Evolutionary conservation across 2,329 filamentous ascomycete genomes (phyloP).

Genomic region (Parafenestella ontariensis): DNA sequence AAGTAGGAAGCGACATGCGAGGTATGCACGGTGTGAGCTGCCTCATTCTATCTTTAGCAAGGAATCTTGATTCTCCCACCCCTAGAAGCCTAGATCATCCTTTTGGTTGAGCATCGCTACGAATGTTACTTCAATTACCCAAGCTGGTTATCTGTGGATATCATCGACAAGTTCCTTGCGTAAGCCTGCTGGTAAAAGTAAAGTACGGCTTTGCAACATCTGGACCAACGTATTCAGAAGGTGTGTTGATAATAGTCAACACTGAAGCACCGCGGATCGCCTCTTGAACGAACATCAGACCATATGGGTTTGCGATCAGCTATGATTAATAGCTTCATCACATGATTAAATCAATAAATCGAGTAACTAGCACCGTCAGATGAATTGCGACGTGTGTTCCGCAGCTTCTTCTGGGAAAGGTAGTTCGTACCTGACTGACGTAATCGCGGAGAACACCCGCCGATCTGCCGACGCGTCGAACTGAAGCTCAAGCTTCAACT

Average conservation of each 20-base stretch:
- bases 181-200: background rate
- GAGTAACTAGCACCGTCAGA: too few relatives aligned
- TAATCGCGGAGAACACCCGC: constrained; percentile 10
- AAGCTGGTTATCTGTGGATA: background rate
- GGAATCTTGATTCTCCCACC: background rate
- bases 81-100: background rate
- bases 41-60: background rate
- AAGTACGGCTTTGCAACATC: background rate
- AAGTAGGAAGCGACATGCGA: background rate
- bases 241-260: too few relatives aligned
- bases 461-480: constrained; percentile 21
- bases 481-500: too few relatives aligned
- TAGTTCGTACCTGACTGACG: constrained; percentile 23
- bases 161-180: background rate
- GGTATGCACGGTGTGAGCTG: background rate
- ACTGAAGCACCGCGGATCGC: too few relatives aligned
- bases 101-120: background rate
- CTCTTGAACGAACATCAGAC: too few relatives aligned
- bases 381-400: too few relatives aligned
- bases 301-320: too few relatives aligned
- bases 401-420: too few relatives aligned
- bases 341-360: background rate
- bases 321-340: too few relatives aligned
- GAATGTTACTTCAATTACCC: background rate
- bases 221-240: too few relatives aligned